A percentile compares a stretch with the other conserved stretches of the same genome.
phyloP scores from a whole-genome alignment of 345 rosid genomes.

The Brassica rapa region DNA sequence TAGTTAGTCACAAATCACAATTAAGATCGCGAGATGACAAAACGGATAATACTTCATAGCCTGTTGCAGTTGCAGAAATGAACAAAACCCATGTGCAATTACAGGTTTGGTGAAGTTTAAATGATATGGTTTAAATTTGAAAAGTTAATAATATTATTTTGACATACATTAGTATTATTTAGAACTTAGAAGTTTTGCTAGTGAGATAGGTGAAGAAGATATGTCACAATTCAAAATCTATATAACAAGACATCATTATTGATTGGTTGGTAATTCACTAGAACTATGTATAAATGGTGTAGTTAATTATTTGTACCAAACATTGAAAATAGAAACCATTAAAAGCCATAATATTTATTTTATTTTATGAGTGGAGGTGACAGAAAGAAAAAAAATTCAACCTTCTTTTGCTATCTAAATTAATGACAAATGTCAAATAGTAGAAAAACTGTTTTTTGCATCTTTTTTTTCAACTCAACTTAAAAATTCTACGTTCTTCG shows the following conservation, averaged over 20 bases:
- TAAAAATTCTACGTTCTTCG: background rate
- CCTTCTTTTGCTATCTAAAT: background rate
- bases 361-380: constrained; percentile 29
- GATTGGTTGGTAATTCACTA: background rate
- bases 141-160: background rate
- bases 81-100: background rate
- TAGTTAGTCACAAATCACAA: background rate
- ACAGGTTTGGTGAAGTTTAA: background rate
- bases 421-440: constrained; percentile 34
- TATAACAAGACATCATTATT: background rate
- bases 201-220: background rate
- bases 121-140: background rate
- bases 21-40: background rate
- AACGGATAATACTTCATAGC: background rate
- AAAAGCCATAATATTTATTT: background rate
- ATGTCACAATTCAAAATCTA: background rate
- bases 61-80: background rate
- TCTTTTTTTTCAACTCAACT: constrained; percentile 6
- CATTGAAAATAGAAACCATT: background rate
- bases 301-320: background rate
- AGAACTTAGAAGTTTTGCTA: background rate
- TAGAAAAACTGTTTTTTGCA: constrained; percentile 15
- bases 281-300: background rate
- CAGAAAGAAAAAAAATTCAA: background rate
- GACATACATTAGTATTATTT: background rate